Evolutionary conservation across 805 yeast genomes (phyloP), one percentile per base, ranked within the genome.

Genomic region (Pichia deserticola): DNA sequence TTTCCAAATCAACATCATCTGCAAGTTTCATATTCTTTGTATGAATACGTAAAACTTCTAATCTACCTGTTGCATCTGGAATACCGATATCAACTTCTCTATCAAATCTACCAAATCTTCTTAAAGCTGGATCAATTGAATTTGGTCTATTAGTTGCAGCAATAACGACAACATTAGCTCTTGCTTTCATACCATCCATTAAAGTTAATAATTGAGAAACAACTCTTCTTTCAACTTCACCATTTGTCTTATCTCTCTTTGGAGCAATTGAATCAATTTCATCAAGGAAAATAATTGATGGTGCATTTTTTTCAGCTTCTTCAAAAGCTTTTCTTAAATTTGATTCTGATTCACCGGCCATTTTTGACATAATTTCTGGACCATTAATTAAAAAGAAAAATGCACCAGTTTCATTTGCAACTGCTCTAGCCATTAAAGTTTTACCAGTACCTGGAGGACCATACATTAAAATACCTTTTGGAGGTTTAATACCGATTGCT

Each of bases 361-460:
- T 93, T 74, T 93, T 93, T 49, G 98, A 90, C 99, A 93, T 93
- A 64, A 93, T 95, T 72, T 93, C 99, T 9, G 99, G 99, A 70
- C 99, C 99, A 67, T 93, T 93, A 70, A 93, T 93, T 62, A 93
- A 79, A 69, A 93, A 93, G 80, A 93, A 93, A 69, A 93, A 93
- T 1, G 99, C 99, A 65, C 99, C 99, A 28, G 99, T 93, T 72
- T 93, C 99, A 63, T 93, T 93, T 44, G 99, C 99, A 47, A 93
- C 99, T n/a, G 99, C 99, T 68, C 99, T 84, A 2, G 99, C 99
- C 96, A 93, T 89, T 59, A 93, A 77, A 34, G 99, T 93, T 73
- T 93, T 93, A 86, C 99, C 99, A 13, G 99, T 93, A 81, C 99
- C 99, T 35, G 99, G 99, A 45, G 99, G 99, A 64, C 99, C 99